These are phyloP conservation scores for Mycena floridula DNA, from an alignment of 768 basidiomycete genomes.

Conservation along the genomic window DNA sequence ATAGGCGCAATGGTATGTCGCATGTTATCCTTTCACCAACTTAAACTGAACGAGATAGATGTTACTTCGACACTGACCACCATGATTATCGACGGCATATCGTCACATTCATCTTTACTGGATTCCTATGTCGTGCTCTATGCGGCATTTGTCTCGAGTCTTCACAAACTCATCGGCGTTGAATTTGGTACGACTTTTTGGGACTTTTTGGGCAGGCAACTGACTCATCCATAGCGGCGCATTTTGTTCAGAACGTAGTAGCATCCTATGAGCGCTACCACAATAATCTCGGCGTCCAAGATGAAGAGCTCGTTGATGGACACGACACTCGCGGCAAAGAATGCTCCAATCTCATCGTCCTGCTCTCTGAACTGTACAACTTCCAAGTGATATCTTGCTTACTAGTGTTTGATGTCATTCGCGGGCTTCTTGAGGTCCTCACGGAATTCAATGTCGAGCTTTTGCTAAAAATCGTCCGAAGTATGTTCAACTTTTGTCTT, in stretches of 20 bases:
- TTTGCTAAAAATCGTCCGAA: slow-evolving; percentile 76
- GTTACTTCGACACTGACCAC: slow-evolving; percentile 74
- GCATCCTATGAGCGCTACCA: slow-evolving; percentile 60
- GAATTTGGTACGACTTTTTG: slow-evolving; percentile 72
- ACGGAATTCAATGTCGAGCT: slow-evolving; percentile 83
- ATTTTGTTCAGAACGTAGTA: slow-evolving; percentile 73
- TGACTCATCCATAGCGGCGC: slow-evolving; percentile 50
- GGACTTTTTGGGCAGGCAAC: background rate
- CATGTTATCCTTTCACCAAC: background rate
- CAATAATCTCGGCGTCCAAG: slow-evolving; percentile 17
- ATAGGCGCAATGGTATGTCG: slow-evolving; percentile 69
- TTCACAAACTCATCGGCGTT: slow-evolving; percentile 77
- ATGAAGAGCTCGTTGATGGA: slow-evolving; percentile 12
- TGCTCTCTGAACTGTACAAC: slow-evolving; percentile 92
- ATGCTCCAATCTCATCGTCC: slow-evolving; percentile 78
- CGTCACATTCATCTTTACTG: slow-evolving; percentile 72
- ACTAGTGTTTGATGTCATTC: slow-evolving; percentile 88
- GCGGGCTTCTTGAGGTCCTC: slow-evolving; percentile 61
- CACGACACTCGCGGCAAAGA: slow-evolving; percentile 66
- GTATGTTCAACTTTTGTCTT: slow-evolving; percentile 33
- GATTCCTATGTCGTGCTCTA: slow-evolving; percentile 89
- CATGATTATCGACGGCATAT: slow-evolving; percentile 73
- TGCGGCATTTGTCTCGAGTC: slow-evolving; percentile 74
- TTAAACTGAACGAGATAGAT: slow-evolving; percentile 37
- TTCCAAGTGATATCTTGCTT: slow-evolving; percentile 88